phyloP scores from a whole-genome alignment of 2,329 filamentous ascomycete species.

The Aureobasidium sp. region DNA sequence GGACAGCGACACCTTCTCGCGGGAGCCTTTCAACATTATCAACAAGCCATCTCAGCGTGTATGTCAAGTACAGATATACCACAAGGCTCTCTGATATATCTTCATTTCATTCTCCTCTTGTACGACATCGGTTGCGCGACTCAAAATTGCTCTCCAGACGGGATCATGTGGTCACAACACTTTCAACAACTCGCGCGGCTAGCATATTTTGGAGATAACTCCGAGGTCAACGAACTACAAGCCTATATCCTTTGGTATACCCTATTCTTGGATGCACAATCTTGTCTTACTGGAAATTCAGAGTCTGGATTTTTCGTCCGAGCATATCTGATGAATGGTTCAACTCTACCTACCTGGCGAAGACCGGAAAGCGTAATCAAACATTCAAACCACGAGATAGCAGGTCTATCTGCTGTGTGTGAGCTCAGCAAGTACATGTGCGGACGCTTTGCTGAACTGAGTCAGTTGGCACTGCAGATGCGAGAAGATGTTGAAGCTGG shows the following conservation, averaged over 20 bases:
- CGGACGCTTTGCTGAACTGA: background rate
- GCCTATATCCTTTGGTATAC: conserved; percentile 51
- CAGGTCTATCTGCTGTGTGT: background rate
- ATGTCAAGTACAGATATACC: conserved; percentile 40
- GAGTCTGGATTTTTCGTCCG: conserved; percentile 16
- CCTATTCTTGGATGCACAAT: conserved; percentile 41
- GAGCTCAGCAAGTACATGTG: conserved; percentile 8
- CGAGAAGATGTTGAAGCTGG: conserved; percentile 1
- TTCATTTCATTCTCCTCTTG: conserved; percentile 50
- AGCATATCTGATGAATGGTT: conserved; percentile 10
- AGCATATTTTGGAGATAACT: conserved; percentile 16
- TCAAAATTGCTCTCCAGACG: conserved; percentile 21
- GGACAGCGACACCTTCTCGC: conserved; percentile 29
- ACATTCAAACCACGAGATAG: background rate
- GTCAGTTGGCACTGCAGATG: conserved; percentile 3
- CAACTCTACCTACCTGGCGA: background rate
- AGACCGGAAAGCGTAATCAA: background rate
- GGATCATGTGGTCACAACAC: conserved; percentile 49
- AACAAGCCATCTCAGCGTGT: conserved; percentile 40
- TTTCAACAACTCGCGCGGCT: conserved; percentile 46
- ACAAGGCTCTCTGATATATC: conserved; percentile 50
- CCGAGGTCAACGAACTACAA: conserved; percentile 24
- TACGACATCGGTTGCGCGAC: conserved; percentile 43
- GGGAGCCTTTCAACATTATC: conserved; percentile 48
- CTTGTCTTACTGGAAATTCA: conserved; percentile 11